phyloP scores from a whole-genome alignment of 1,139 yeast genomes.

The Meyerozyma carpophila region DNA sequence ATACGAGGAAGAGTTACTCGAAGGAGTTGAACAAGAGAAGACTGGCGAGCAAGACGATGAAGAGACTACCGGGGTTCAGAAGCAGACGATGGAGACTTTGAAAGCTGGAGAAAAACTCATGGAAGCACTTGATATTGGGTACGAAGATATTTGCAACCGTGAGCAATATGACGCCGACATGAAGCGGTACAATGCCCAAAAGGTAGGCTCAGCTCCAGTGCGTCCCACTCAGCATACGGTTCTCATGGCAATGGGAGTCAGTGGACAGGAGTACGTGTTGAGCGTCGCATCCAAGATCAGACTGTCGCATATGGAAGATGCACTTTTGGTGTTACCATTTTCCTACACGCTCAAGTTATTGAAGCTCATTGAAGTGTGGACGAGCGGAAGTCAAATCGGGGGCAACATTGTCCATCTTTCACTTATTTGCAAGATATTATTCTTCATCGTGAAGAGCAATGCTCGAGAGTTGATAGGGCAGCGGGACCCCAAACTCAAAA shows the following conservation, averaged over 20 bases:
- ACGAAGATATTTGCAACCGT: slow-evolving; percentile 59
- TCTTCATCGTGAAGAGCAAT: slow-evolving; percentile 66
- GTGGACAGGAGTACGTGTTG: slow-evolving; percentile 77
- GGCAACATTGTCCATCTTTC: slow-evolving; percentile 48
- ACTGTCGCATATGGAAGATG: slow-evolving; percentile 87
- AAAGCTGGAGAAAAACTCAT: slow-evolving; percentile 92
- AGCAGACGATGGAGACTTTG: slow-evolving; percentile 84
- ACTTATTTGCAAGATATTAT: slow-evolving; percentile 66
- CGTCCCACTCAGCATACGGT: slow-evolving; percentile 67
- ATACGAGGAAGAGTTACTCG: slow-evolving; percentile 72
- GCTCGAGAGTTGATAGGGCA: slow-evolving; percentile 70
- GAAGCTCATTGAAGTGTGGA: slow-evolving; percentile 72
- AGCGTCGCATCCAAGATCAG: slow-evolving; percentile 64
- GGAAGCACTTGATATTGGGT: slow-evolving; percentile 88
- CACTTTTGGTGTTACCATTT: slow-evolving; percentile 83
- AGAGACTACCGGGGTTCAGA: slow-evolving; percentile 62
- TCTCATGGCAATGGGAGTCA: slow-evolving; percentile 60
- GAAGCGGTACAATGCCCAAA: slow-evolving; percentile 31
- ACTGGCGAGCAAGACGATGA: slow-evolving; percentile 47
- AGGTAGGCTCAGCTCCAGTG: slow-evolving; percentile 40
- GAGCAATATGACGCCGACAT: slow-evolving; percentile 39
- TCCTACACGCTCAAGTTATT: slow-evolving; percentile 72
- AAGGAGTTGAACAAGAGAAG: slow-evolving; percentile 52
- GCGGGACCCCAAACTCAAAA: slow-evolving; percentile 56
- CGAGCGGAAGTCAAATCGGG: slow-evolving; percentile 41